Conservation (phyloP, 2,329 filamentous ascomycete genomes). For the Colletotrichum aenigma region DNA sequence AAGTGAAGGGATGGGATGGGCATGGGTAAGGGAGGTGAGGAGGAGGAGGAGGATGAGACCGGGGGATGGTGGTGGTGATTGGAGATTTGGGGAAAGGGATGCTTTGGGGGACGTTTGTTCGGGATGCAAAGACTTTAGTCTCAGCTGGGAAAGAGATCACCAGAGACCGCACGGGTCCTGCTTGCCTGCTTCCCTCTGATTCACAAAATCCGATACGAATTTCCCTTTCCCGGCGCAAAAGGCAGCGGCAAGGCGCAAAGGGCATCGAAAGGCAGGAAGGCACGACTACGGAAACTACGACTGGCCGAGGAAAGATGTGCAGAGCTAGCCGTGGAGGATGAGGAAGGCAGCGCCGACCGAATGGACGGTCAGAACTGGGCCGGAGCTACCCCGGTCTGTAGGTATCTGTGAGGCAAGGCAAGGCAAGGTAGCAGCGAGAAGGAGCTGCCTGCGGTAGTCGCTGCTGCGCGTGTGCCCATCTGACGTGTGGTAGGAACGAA, state of each 20-base stretch:
- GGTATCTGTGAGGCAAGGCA: background rate
- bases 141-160: background rate
- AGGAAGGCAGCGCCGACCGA: background rate
- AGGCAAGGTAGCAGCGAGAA: conserved; percentile 2
- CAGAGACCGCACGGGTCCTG: background rate
- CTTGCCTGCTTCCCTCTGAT: background rate
- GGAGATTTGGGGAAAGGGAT: background rate
- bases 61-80: background rate
- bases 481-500: background rate
- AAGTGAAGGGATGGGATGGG: background rate
- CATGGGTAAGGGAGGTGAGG: background rate
- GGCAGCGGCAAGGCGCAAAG: background rate
- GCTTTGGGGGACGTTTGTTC: background rate
- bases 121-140: background rate
- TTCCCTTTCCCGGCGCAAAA: background rate
- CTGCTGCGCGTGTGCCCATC: background rate
- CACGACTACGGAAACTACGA: background rate
- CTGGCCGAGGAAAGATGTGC: background rate
- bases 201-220: background rate
- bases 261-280: background rate
- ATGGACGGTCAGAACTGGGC: background rate
- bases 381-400: conserved; percentile 5
- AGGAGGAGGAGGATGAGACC: background rate
- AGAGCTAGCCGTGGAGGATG: background rate
- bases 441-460: background rate